Evolutionary conservation across 257 asterid species (phyloP), one percentile per base, ranked within the genome.

Genomic region (Fraxinus americana): DNA sequence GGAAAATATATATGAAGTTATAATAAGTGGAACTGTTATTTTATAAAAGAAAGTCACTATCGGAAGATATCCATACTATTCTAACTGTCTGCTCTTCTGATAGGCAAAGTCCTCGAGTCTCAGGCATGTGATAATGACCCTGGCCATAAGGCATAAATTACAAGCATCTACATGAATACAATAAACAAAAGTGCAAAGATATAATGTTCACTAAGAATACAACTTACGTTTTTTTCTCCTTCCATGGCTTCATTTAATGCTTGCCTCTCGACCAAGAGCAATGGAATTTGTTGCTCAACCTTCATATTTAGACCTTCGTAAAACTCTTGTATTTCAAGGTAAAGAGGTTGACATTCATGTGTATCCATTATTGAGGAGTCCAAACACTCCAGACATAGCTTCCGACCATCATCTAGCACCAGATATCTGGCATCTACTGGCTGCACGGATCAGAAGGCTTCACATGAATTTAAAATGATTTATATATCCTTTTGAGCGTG

Each of bases 281-380:
- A 70, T 1, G 99, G 99, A 75, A 96, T 78, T 84, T 92, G 96
- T 89, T 96, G 99, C 93, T 91, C 97, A 71, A 96, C 89, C 77
- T 96, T 96, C 99, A 96, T 96, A 87, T 85, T 86, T 81, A 96
- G 81, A 25, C 99, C 98, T 85, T 96, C 99, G 6, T 92, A 96
- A 77, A 96, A 96, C 5, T 93, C 97, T 88, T 88, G 98, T 74
- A 96, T 93, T 82, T 96, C 99, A 38, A 93, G 85, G 85, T 96
- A 92, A 35, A 96, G 97, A 79, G 97, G 98, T 71, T 93, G 99
- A 82, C 99, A 96, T 78, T 96, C 99, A 45, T 90, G 92, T 2
- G 97, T 93, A 78, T 96, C 99, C 99, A 96, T 92, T 81, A 96
- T 92, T 68, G 99, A 85, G 23, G 98, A 96, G 86, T 96, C 97